Base-by-base conservation (phyloP, 345 rosid genomes). In the Melaleuca quinquenervia region DNA sequence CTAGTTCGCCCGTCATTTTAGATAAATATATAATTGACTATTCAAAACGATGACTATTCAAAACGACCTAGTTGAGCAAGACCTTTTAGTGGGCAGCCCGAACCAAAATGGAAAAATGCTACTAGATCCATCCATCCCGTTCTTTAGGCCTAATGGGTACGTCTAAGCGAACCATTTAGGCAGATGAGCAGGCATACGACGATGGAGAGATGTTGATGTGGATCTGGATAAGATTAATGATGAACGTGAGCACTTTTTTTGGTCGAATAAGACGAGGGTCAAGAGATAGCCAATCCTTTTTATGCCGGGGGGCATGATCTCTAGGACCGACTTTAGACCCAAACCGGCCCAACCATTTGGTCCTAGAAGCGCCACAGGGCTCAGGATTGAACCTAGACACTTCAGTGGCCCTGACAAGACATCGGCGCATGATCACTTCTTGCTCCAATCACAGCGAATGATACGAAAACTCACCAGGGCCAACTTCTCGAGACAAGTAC, bases 261-360 rank as follows among this genome's bases (percentile, higher is more conserved):
- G 80, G 80, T 70, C 7, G 48, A 70, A 32, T 18, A 8, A 70
- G 21, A 32, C 8, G 18, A 32, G 24, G 55, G 36, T n/a, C 7
- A 58, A 58, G 70, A 29, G 70, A 7, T 12, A 12, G 70, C 13
- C 6, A 32, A 58, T 58, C 70, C 36, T 13, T 6, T 58, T 16
- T 29, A 58, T 29, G 70, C 70, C 32, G 36, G 6, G 32, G 70
- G n/a, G 70, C 36, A 6, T n/a, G 18, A 58, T n/a, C 70, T 58
- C 36, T 58, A 58, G 70, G 70, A 58, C 70, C 70, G n/a, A 15
- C 36, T 13, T 14, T 51, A 16, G 52, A 13, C 52, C 2, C 52
- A 51, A 58, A 58, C 70, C 18, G 70, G 70, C 70, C 70, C 70
- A 58, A n/a, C 70, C 36, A 58, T n/a, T n/a, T 58, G 70, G 70